Conservation (phyloP, 192 early-diverging fungal genomes). For the Endogone sp. region DNA sequence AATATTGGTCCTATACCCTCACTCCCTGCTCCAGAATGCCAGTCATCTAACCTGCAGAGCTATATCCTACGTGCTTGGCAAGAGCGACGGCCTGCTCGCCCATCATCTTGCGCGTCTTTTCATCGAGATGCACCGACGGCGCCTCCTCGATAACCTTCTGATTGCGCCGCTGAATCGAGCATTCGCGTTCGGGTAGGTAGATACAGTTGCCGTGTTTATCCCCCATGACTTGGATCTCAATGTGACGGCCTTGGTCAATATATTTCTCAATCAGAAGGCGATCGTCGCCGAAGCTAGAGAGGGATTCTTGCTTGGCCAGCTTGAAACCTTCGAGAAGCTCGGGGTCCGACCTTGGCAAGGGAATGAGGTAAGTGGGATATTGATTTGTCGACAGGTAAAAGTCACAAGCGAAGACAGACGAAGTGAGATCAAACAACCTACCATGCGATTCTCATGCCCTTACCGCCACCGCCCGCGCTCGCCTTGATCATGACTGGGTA, state of each 20-base stretch:
- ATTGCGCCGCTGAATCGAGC: constrained; percentile 79
- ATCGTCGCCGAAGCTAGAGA: constrained; percentile 85
- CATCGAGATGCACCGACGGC: constrained; percentile 68
- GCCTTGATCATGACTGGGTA: constrained; percentile 88
- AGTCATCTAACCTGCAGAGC: constrained; percentile 52
- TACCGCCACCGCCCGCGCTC: constrained; percentile 77
- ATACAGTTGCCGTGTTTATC: constrained; percentile 67
- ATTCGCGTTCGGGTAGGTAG: constrained; percentile 90
- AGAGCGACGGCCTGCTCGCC: constrained; percentile 76
- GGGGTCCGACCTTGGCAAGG: constrained; percentile 37
- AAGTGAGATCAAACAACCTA: constrained; percentile 4
- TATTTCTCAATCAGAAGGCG: constrained; percentile 90
- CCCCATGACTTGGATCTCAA: constrained; percentile 72
- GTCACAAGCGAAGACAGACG: no score
- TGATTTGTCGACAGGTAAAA: no score
- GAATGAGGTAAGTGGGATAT: neutral
- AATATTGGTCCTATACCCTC: no score
- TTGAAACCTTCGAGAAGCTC: constrained; percentile 73
- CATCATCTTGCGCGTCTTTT: constrained; percentile 61
- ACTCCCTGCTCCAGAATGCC: no score
- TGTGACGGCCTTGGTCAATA: constrained; percentile 78
- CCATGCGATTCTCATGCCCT: constrained; percentile 82
- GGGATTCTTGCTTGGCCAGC: constrained; percentile 74
- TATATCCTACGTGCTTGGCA: constrained; percentile 69
- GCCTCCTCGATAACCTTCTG: constrained; percentile 85